phyloP scores from a whole-genome alignment of 2,329 filamentous ascomycete genomes.

The Diplodia scrobiculata region DNA sequence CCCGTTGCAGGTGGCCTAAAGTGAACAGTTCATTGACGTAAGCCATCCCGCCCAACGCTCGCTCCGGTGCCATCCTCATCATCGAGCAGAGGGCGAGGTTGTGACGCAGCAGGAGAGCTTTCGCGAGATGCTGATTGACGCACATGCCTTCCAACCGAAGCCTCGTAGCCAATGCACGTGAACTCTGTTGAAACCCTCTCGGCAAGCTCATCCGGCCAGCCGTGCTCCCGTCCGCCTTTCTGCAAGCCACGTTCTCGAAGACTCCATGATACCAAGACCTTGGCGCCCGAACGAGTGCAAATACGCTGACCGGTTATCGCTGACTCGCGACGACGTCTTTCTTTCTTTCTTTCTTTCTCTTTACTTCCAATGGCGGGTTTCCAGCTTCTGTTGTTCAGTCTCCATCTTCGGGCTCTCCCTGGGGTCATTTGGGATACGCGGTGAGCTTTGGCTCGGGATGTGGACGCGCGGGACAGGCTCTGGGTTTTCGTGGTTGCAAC shows the following conservation, averaged over 20 bases:
- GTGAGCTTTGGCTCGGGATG: slow-evolving; percentile 23
- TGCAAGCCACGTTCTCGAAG: neutral
- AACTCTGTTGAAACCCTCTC: neutral
- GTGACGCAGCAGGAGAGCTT: neutral
- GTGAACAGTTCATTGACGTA: neutral
- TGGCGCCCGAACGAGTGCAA: neutral
- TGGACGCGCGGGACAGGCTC: slow-evolving; percentile 25
- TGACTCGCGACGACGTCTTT: neutral
- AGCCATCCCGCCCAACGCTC: neutral
- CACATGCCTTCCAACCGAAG: neutral
- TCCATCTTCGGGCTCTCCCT: slow-evolving; percentile 25
- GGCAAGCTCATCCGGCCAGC: neutral
- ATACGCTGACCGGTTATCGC: neutral
- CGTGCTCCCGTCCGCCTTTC: neutral
- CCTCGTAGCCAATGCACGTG: too few species aligned
- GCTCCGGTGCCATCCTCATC: neutral
- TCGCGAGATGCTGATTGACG: neutral
- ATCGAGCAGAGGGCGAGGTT: neutral
- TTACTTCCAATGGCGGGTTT: slow-evolving; percentile 30
- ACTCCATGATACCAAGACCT: neutral
- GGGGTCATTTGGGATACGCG: slow-evolving; percentile 25
- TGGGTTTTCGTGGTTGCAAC: slow-evolving; percentile 26
- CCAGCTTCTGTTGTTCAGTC: slow-evolving; percentile 32
- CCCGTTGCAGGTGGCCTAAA: neutral
- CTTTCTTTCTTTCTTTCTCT: slow-evolving; percentile 32